Base-by-base conservation (phyloP, 495 filamentous ascomycete genomes). In the Lophium mytilinum region DNA sequence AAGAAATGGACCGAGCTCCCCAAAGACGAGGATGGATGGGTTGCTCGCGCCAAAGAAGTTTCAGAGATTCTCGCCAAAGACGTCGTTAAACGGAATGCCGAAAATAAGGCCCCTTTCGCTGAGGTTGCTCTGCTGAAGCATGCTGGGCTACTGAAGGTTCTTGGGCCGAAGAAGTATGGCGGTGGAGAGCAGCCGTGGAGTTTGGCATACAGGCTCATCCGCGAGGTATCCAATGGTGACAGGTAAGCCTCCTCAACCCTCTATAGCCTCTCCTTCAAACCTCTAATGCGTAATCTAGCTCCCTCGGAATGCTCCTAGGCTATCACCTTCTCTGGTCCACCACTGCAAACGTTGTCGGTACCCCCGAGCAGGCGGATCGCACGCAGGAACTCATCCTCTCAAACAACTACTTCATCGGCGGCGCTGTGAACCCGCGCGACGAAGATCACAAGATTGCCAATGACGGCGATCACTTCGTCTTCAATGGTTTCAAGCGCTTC, bases 261-360 rank as follows among this genome's bases (percentile, higher is more conserved):
- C 12, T 8, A 30, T 30, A 9, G 36, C 18, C 36, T 14, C 24
- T 40, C 4, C 46, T 36, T 11, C 30, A 17, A 50, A 37, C 42
- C 37, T 37, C 43, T 50, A 33, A 64, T 52, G 14, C 18, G n/a
- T 35, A 37, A 35, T 37, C 0, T 19, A 50, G 55, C 18, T 57
- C 71, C 65, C 18, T 83, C 74, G 80, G 80, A 6, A 81, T 80
- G 78, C 71, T 83, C 9, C 69, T 83, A 1, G 80, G 80, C 18
- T 83, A 83, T 57, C 80, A 84, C 59, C 71, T 84, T 6, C 73
- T 83, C 39, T 84, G 80, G 81, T 78, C 77, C 0, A 78, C 73
- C 18, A 82, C 79, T 0, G 76, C 78, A 4, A 73, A 72, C 55
- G 69, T 83, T 4, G 77, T 83, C 10, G 81, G 81, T 1, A 80